Evolutionary conservation across 352 stramenopile genomes (phyloP).

Genomic region (Albugo candida): DNA sequence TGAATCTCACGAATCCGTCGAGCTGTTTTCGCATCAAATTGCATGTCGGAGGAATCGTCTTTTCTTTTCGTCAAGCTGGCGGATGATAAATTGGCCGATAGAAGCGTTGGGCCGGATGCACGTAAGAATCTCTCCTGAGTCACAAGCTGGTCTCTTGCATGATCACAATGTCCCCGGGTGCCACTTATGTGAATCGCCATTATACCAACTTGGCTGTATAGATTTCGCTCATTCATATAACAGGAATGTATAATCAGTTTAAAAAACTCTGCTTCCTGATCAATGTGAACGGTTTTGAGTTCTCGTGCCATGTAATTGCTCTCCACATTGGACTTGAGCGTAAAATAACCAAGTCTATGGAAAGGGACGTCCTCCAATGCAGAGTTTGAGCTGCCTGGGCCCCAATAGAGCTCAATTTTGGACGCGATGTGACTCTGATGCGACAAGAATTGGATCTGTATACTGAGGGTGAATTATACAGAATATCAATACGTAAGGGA

Average conservation of each 20-base stretch:
- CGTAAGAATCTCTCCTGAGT: neutral
- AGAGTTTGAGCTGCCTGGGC: constrained; percentile 10
- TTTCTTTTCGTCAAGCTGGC: constrained; percentile 4
- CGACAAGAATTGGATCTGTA: constrained; percentile 71
- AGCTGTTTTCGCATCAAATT: constrained; percentile 79
- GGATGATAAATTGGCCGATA: neutral
- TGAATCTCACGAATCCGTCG: constrained; percentile 79
- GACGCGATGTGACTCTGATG: constrained; percentile 85
- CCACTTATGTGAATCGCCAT: constrained; percentile 53
- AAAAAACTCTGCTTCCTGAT: constrained; percentile 61
- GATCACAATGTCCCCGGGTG: too few species aligned
- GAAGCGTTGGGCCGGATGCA: neutral
- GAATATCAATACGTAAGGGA: neutral
- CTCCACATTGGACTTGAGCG: constrained; percentile 65
- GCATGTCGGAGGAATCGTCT: constrained; percentile 67
- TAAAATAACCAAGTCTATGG: constrained; percentile 60
- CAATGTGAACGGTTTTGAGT: constrained; percentile 85
- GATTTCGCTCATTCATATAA: constrained; percentile 78
- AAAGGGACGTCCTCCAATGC: constrained; percentile 34
- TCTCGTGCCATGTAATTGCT: constrained; percentile 77
- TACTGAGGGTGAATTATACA: neutral
- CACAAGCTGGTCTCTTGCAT: too few species aligned
- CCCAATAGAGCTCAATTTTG: constrained; percentile 85
- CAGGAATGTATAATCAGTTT: constrained; percentile 81
- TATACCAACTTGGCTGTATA: constrained; percentile 83